These are phyloP conservation scores for Ceratobasidium sp. DNA, from an alignment of 1,284 basidiomycete species.

Conservation along the genomic window DNA sequence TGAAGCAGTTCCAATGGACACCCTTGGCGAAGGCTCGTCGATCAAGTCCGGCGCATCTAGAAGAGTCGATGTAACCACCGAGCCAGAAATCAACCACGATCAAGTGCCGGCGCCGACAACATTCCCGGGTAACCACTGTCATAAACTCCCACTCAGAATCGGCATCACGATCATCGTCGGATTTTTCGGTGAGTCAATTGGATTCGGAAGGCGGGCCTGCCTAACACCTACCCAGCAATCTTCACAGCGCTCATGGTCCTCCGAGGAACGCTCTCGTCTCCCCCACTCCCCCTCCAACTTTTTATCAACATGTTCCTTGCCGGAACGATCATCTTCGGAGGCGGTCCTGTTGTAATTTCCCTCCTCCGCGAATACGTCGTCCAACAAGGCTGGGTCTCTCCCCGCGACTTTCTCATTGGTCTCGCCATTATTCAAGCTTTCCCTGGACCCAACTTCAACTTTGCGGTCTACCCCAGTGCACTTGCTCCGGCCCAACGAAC, in stretches of 20 bases:
- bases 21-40: not conserved
- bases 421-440: constrained; percentile 69
- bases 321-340: constrained; percentile 70
- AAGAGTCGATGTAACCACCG: not conserved
- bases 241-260: constrained; percentile 57
- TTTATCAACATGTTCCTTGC: constrained; percentile 63
- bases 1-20: constrained; percentile 36
- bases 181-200: constrained; percentile 44
- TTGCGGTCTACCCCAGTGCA: constrained; percentile 68
- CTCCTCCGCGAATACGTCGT: constrained; percentile 70
- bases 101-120: not conserved
- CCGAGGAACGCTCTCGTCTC: constrained; percentile 54
- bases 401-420: constrained; percentile 70
- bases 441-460: constrained; percentile 73
- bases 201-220: not conserved
- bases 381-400: constrained; percentile 65
- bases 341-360: constrained; percentile 72
- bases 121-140: not conserved
- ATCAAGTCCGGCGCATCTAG: constrained; percentile 6
- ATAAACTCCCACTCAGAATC: constrained; percentile 30
- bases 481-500: constrained; percentile 56
- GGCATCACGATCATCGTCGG: constrained; percentile 42
- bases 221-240: constrained; percentile 47
- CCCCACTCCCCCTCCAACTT: constrained; percentile 57
- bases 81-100: not conserved